Evolutionary conservation across 208 protist species (phyloP).

Genomic region (Leishmania major): DNA sequence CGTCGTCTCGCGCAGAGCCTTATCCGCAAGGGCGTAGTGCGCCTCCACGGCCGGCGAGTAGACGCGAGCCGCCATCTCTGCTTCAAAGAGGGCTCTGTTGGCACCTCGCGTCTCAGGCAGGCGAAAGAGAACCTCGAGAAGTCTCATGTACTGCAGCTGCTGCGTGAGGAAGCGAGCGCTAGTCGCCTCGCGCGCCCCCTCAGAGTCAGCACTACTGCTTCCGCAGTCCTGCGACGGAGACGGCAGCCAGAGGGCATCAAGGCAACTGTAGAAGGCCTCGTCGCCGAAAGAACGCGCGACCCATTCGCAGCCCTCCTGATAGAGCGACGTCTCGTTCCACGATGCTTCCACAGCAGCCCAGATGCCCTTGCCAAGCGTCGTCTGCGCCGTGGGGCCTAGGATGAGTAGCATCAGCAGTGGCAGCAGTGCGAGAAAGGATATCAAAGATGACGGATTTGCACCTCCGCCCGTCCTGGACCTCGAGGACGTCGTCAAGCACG

Average conservation of each 20-base stretch:
- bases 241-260: constrained; percentile 38
- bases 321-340: constrained; percentile 66
- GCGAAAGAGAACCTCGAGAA: constrained; percentile 21
- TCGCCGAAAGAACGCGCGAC: constrained; percentile 26
- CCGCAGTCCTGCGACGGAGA: neutral
- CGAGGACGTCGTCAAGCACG: neutral
- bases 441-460: neutral
- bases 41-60: constrained; percentile 69
- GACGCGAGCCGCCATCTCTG: constrained; percentile 54
- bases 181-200: neutral
- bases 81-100: constrained; percentile 31
- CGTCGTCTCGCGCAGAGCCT: constrained; percentile 1
- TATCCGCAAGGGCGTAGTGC: constrained; percentile 56
- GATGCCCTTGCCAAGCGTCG: constrained; percentile 36
- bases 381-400: neutral
- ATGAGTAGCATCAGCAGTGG: constrained; percentile 1
- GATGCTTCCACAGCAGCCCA: constrained; percentile 50
- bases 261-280: constrained; percentile 48
- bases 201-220: neutral
- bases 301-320: constrained; percentile 76
- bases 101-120: constrained; percentile 14
- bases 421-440: neutral
- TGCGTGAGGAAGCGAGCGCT: constrained; percentile 36
- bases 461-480: neutral
- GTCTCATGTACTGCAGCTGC: constrained; percentile 34